phyloP scores from a whole-genome alignment of 2,329 filamentous ascomycete genomes.

The Diaporthe australafricana region DNA sequence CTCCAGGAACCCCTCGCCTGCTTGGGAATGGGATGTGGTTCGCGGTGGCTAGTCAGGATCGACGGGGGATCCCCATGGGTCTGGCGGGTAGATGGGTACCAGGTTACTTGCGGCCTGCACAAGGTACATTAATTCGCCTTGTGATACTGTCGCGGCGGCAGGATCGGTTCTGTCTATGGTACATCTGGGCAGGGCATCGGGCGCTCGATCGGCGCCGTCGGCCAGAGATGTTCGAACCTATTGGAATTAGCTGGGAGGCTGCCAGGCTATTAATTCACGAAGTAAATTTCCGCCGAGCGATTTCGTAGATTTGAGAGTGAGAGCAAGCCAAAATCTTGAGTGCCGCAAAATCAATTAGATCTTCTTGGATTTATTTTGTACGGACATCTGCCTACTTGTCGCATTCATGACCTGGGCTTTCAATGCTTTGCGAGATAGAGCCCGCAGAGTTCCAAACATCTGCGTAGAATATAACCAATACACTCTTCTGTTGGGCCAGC shows the following conservation, averaged over 20 bases:
- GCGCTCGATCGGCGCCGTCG: no score
- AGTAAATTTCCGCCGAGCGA: neutral
- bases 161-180: neutral
- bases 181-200: no score
- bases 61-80: conserved; percentile 9
- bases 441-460: no score
- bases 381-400: neutral
- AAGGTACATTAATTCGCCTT: neutral
- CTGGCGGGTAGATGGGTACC: neutral
- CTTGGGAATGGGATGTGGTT: neutral
- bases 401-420: neutral
- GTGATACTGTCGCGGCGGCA: neutral
- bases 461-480: no score
- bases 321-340: no score
- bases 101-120: neutral
- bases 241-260: neutral
- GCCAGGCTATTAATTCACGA: neutral
- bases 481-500: no score
- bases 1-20: neutral
- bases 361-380: neutral
- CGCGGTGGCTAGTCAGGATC: conserved; percentile 11
- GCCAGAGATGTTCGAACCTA: neutral
- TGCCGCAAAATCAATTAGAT: no score
- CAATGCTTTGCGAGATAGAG: no score
- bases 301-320: neutral